Conservation (phyloP, 306 rosid genomes). For the Sindora glabra region DNA sequence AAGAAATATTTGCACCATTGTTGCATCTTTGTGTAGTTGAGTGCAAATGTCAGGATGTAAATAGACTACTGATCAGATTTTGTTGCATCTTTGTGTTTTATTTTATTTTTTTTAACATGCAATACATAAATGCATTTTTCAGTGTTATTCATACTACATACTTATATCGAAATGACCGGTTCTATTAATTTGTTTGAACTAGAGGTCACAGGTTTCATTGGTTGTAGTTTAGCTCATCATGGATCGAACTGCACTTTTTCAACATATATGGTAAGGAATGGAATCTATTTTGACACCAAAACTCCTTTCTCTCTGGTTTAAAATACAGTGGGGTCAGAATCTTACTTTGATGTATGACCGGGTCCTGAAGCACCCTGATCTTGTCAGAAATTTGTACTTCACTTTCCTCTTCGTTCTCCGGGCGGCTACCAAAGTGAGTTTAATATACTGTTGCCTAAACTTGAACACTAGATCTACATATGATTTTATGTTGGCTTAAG, state of each 20-base stretch:
- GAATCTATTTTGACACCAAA: conserved; percentile 7
- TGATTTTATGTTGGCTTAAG: background rate
- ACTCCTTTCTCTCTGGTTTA: conserved; percentile 1
- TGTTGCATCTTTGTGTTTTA: background rate
- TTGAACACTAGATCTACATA: background rate
- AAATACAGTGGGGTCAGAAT: conserved; percentile 91
- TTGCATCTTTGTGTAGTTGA: conserved; percentile 6
- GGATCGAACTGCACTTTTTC: conserved; percentile 1
- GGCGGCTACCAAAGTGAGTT: conserved; percentile 86
- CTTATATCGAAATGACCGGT: background rate
- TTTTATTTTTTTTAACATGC: too few relatives aligned
- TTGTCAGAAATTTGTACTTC: conserved; percentile 88
- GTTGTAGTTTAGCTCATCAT: background rate
- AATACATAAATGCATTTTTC: too few relatives aligned
- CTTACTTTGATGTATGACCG: conserved; percentile 71
- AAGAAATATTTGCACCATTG: background rate
- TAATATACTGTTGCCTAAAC: background rate
- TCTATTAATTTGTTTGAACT: background rate
- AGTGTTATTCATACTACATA: background rate
- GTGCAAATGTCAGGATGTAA: background rate
- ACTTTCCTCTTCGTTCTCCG: conserved; percentile 89
- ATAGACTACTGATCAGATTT: background rate
- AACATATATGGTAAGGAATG: background rate
- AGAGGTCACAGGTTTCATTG: background rate
- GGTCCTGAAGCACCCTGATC: conserved; percentile 77